These are phyloP conservation scores for Lojkania enalia DNA, from an alignment of 2,329 filamentous ascomycete genomes.

Conservation along the genomic window DNA sequence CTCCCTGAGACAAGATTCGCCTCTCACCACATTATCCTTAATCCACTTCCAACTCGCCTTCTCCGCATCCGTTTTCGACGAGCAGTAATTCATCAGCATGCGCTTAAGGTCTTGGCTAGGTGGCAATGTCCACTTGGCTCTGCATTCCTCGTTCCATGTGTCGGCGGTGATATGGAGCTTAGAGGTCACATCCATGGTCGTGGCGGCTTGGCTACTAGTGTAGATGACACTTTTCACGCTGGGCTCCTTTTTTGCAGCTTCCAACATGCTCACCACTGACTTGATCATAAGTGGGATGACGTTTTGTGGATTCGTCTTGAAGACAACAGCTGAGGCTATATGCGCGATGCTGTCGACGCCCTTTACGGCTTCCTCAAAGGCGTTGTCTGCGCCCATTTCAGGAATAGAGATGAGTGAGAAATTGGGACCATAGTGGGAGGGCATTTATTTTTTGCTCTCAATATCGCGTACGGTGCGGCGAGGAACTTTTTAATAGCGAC, in stretches of 20 bases:
- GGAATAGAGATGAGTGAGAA: slow-evolving; percentile 48
- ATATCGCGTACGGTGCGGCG: slow-evolving; percentile 47
- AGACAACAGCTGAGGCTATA: slow-evolving; percentile 45
- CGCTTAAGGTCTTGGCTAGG: slow-evolving; percentile 17
- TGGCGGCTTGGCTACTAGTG: slow-evolving; percentile 41
- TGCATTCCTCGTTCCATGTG: slow-evolving; percentile 40
- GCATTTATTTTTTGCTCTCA: slow-evolving; percentile 17
- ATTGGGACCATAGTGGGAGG: slow-evolving; percentile 19
- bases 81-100: slow-evolving; percentile 39
- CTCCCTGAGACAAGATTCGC: no score
- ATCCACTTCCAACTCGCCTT: slow-evolving; percentile 50
- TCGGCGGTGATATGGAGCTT: slow-evolving; percentile 34
- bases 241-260: slow-evolving; percentile 44
- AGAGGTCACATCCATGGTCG: slow-evolving; percentile 32
- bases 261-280: slow-evolving; percentile 36
- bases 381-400: slow-evolving; percentile 43
- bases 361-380: slow-evolving; percentile 47
- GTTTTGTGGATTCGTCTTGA: slow-evolving; percentile 47
- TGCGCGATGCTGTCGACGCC: slow-evolving; percentile 48
- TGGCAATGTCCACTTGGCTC: slow-evolving; percentile 37
- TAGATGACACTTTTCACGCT: slow-evolving; percentile 48
- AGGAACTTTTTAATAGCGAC: slow-evolving; percentile 50
- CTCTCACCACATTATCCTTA: no score
- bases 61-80: slow-evolving; percentile 50
- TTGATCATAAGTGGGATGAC: slow-evolving; percentile 44